phyloP scores from a whole-genome alignment of 805 yeast genomes.

The Phaffomyces opuntiae region DNA sequence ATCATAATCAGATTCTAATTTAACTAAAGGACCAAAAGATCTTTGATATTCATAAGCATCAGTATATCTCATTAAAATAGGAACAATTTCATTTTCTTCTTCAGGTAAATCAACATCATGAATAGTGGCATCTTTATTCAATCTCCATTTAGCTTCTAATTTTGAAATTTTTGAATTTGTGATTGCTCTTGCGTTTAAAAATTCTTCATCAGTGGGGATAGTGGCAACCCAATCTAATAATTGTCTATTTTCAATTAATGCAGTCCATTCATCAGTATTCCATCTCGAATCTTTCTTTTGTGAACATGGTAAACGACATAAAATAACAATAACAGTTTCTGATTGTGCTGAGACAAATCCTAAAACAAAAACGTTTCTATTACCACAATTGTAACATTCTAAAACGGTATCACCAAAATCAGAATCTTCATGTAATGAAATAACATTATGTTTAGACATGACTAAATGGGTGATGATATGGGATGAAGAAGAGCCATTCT shows the following conservation, averaged over 20 bases:
- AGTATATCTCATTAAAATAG: slow-evolving; percentile 66
- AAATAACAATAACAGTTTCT: slow-evolving; percentile 77
- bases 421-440: slow-evolving; percentile 70
- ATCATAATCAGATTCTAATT: slow-evolving; percentile 78
- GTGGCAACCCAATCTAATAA: slow-evolving; percentile 79
- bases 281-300: slow-evolving; percentile 68
- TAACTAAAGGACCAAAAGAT: slow-evolving; percentile 75
- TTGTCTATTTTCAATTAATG: slow-evolving; percentile 72
- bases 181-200: slow-evolving; percentile 47
- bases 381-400: slow-evolving; percentile 90
- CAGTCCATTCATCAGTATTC: slow-evolving; percentile 86
- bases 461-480: slow-evolving; percentile 86
- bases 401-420: slow-evolving; percentile 81
- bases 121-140: slow-evolving; percentile 64
- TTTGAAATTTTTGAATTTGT: slow-evolving; percentile 58
- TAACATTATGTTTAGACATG: slow-evolving; percentile 66
- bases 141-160: slow-evolving; percentile 78
- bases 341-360: slow-evolving; percentile 86
- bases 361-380: slow-evolving; percentile 66
- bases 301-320: slow-evolving; percentile 87
- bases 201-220: slow-evolving; percentile 59
- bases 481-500: slow-evolving; percentile 50
- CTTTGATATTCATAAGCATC: slow-evolving; percentile 85
- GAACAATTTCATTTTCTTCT: slow-evolving; percentile 55
- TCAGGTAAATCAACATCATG: slow-evolving; percentile 51